phyloP scores from a whole-genome alignment of 163 green algal genomes.

The Coccomyxa subellipsoidea region DNA sequence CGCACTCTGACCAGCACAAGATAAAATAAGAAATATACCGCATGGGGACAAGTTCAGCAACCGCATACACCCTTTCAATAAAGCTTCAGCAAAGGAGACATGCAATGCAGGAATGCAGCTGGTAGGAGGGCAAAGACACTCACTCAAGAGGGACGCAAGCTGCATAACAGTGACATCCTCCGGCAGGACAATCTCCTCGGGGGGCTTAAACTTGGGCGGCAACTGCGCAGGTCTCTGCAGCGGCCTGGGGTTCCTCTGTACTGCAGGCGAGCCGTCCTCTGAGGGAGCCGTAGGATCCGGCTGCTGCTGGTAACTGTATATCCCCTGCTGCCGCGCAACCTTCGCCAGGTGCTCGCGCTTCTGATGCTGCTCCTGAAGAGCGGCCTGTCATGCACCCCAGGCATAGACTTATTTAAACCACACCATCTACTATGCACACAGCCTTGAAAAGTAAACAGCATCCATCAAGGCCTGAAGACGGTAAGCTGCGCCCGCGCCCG shows the following conservation, averaged over 20 bases:
- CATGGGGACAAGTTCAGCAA: background rate
- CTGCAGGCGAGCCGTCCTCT: background rate
- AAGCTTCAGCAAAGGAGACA: background rate
- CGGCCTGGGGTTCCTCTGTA: too few relatives aligned
- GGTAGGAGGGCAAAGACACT: background rate
- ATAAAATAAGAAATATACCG: too few relatives aligned
- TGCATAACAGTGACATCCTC: conserved; percentile 36
- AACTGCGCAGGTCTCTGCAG: background rate
- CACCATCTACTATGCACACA: too few relatives aligned
- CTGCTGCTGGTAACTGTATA: background rate
- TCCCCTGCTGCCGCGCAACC: background rate
- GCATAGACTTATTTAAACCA: too few relatives aligned
- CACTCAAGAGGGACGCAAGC: conserved; percentile 56
- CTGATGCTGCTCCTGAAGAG: background rate
- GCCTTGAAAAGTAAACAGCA: too few relatives aligned
- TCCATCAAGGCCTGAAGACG: too few relatives aligned
- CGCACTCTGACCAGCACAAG: background rate
- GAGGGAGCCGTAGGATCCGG: background rate
- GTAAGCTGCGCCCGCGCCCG: too few relatives aligned
- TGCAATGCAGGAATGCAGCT: too few relatives aligned
- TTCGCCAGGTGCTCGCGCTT: background rate
- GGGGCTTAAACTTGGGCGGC: background rate
- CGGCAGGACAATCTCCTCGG: conserved; percentile 29
- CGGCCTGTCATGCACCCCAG: background rate
- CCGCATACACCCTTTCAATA: conserved; percentile 5